These are phyloP conservation scores for Luffa acutangula DNA, from an alignment of 306 rosid genomes.

Conservation along the genomic window DNA sequence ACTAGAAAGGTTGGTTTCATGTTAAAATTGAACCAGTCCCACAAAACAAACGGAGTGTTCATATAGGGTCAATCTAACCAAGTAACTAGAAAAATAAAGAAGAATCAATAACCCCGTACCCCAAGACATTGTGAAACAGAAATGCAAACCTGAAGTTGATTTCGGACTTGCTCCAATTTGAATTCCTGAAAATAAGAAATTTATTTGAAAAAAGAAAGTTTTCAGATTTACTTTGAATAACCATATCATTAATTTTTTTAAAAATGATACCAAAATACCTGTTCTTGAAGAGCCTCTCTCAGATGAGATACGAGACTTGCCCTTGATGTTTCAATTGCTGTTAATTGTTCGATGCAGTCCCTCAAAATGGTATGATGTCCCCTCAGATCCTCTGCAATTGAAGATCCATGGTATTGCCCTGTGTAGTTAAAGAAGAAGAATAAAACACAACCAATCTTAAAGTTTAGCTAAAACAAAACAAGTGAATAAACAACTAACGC, in stretches of 20 bases:
- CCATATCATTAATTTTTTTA: background rate
- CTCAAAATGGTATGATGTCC: slow-evolving; percentile 55
- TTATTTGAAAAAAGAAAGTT: slow-evolving; percentile 6
- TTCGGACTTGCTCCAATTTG: slow-evolving; percentile 78
- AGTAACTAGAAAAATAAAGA: background rate
- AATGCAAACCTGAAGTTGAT: slow-evolving; percentile 76
- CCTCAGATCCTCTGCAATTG: slow-evolving; percentile 61
- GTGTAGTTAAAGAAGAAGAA: slow-evolving; percentile 13
- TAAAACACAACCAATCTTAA: slow-evolving; percentile 11
- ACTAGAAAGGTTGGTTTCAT: background rate
- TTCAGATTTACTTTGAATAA: slow-evolving; percentile 17
- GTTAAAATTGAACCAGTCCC: background rate
- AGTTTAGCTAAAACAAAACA: background rate
- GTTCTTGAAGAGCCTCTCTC: slow-evolving; percentile 85
- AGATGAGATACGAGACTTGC: slow-evolving; percentile 71
- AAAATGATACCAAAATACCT: slow-evolving; percentile 37
- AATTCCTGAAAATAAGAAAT: slow-evolving; percentile 40
- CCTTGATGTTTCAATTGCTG: slow-evolving; percentile 66
- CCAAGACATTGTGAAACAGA: background rate
- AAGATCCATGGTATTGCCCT: slow-evolving; percentile 60
- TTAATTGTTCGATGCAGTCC: slow-evolving; percentile 74
- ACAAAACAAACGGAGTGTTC: background rate
- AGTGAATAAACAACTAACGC: background rate
- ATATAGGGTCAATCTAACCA: background rate
- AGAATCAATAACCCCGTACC: background rate